Percentiles rank a stretch among this genome's conserved stretches.
Evolutionary conservation across 768 basidiomycete species (phyloP).

Genomic region (Tremella fuciformis): DNA sequence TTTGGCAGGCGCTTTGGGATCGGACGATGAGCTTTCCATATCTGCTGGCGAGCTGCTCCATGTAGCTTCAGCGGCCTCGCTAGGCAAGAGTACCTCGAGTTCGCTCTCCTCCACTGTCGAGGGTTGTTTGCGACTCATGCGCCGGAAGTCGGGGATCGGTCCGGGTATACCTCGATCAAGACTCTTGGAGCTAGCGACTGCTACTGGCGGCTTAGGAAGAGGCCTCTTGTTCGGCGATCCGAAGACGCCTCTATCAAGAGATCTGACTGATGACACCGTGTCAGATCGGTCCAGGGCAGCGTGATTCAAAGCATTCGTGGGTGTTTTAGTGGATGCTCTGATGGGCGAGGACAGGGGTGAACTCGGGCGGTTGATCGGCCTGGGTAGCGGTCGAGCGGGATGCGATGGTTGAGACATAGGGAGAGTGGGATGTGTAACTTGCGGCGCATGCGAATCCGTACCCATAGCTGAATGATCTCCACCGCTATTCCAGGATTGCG

Average conservation of each 20-base stretch:
- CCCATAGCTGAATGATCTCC: no score
- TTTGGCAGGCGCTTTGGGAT: slow-evolving; percentile 23
- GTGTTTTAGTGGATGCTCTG: not conserved
- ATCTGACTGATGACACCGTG: slow-evolving; percentile 44
- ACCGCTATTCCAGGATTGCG: no score
- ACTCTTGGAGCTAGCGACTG: slow-evolving; percentile 42
- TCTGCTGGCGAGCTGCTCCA: not conserved
- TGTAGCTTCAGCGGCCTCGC: not conserved
- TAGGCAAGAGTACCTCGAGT: slow-evolving; percentile 6
- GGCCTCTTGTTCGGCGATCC: slow-evolving; percentile 27
- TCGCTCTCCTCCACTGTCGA: slow-evolving; percentile 19
- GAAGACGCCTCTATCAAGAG: slow-evolving; percentile 37
- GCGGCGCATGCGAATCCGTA: no score
- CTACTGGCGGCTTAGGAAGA: slow-evolving; percentile 45
- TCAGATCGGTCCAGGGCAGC: slow-evolving; percentile 42
- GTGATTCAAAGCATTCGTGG: slow-evolving; percentile 12
- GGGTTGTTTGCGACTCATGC: slow-evolving; percentile 15
- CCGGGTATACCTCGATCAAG: slow-evolving; percentile 43
- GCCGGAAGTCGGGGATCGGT: slow-evolving; percentile 4
- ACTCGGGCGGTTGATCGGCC: not conserved
- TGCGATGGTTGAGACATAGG: slow-evolving; percentile 3
- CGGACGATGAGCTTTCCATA: not conserved
- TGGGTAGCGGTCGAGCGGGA: slow-evolving; percentile 11
- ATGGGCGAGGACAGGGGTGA: slow-evolving; percentile 3
- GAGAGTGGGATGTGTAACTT: not conserved